Evolutionary conservation across 2,329 filamentous ascomycete genomes (phyloP), one percentile per base, ranked within the genome.

Genomic region (Cladosporium sphaerospermum): DNA sequence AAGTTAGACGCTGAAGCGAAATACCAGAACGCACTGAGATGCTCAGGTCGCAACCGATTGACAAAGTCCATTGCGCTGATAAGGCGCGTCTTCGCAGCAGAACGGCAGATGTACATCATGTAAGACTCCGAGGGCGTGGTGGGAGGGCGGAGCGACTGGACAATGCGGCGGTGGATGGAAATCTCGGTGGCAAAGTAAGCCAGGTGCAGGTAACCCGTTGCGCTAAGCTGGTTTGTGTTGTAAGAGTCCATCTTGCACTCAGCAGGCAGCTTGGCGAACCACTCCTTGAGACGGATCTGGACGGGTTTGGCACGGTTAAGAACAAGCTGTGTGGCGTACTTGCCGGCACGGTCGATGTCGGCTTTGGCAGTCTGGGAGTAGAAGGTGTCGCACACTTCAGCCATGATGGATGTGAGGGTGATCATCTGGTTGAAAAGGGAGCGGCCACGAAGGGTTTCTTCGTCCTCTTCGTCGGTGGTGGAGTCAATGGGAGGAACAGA

Each of bases 61-160:
- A 96, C 90, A 70, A 96, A 96, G 68, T 97, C 92, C 88, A 97
- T 95, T 58, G 91, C 90, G 18, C 88, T 95, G 65, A 96, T 96
- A 33, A 97, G 79, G 5, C 92, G 86, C 0, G 92, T 95, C 69
- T 96, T 96, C 50, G 92, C 92, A 3, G 92, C 92, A 54, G 86
- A 91, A 50, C 92, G 89, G 71, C 91, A 96, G 61, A 96, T 96
- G 70, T 95, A 89, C 52, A 90, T 81, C 46, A 95, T 83, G 63
- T 96, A 95, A 0, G 85, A 80, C 65, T 95, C 89, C 9, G 54
- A 37, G 7, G 23, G 23, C 52, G 67, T 62, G 13, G 72, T 69
- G 9, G 50, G 10, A 0, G 73, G 65, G 39, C 78, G 77, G 40
- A 96, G 78, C 1, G 89, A 91, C 48, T 90, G 85, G 55, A 96